phyloP scores from a whole-genome alignment of 306 rosid species.

The Fagus crenata region DNA sequence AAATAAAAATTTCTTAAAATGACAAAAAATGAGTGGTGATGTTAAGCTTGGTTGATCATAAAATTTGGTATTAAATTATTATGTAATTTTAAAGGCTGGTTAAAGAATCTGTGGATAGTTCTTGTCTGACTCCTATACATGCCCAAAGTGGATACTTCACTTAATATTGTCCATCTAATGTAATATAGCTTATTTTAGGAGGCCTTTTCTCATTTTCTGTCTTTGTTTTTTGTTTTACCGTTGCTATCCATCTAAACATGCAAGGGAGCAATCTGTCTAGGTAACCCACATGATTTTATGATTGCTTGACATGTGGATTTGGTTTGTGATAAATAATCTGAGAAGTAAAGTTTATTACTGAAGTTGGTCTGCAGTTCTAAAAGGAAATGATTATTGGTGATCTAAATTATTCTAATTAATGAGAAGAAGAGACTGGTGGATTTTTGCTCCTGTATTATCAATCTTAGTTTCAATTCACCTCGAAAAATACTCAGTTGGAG shows the following conservation, averaged over 20 bases:
- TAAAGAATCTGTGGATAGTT: neutral
- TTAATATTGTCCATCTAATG: neutral
- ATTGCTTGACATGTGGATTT: neutral
- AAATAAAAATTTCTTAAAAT: neutral
- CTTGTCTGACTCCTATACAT: neutral
- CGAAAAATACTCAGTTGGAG: neutral
- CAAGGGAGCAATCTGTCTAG: neutral
- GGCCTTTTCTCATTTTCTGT: neutral
- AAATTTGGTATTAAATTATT: neutral
- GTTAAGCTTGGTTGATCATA: neutral
- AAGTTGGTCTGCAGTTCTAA: neutral
- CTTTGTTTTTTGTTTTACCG: neutral
- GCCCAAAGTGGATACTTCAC: neutral
- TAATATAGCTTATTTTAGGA: neutral
- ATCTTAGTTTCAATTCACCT: neutral
- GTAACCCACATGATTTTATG: neutral
- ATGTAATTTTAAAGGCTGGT: neutral
- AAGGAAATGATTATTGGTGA: neutral
- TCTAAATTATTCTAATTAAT: neutral
- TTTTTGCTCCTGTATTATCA: neutral
- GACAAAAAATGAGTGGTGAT: neutral
- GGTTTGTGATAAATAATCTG: neutral
- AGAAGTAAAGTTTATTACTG: neutral
- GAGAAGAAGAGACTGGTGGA: neutral
- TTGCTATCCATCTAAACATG: neutral